Base-by-base conservation (phyloP, 768 basidiomycete species). In the Suillus luteus region DNA sequence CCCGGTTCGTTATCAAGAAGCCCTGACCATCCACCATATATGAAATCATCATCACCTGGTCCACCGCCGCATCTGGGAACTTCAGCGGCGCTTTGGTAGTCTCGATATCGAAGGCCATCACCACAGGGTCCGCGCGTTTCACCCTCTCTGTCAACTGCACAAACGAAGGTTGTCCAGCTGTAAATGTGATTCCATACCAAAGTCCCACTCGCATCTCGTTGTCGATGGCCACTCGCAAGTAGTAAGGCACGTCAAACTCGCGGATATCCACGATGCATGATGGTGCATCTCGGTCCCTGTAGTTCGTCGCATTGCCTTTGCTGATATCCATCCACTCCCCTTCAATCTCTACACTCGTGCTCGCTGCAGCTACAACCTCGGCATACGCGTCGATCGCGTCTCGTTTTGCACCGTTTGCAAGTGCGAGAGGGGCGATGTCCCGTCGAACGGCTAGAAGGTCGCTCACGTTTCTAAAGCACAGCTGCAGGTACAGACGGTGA, bases 41-140 rank as follows among this genome's bases (percentile, higher is more conserved):
- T 51, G 97, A 99, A 67, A 99, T 99, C 97, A 99, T 99, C 96
- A 99, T 99, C 70, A 99, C 95, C 74, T 98, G 96, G 79, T 99
- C 97, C 31, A 93, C 89, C 8, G 87, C 85, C 69, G 95, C 91
- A 79, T 99, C 97, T 1, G 97, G 96, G 73, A 99, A 99, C 77
- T 99, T 99, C 70, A 99, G 86, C n/a, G 97, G 96, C n/a, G 93
- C 91, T 78, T 99, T 99, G 1, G 96, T 96, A 19, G 94, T 96
- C 76, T 99, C 97, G 72, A 99, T 99, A 87, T 99, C 97, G 75
- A 83, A 99, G 0, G 97, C 97, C 93, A 99, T 91, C 60, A 99
- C 95, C 49, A 99, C 95, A 0, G 97, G 97, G 71, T 99, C 97
- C 24, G 97, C 95, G 85, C 97, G 95, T 74, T 97, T 96, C 64